Base-by-base conservation (phyloP, 495 filamentous ascomycete species). In the Trichoderma virens region DNA sequence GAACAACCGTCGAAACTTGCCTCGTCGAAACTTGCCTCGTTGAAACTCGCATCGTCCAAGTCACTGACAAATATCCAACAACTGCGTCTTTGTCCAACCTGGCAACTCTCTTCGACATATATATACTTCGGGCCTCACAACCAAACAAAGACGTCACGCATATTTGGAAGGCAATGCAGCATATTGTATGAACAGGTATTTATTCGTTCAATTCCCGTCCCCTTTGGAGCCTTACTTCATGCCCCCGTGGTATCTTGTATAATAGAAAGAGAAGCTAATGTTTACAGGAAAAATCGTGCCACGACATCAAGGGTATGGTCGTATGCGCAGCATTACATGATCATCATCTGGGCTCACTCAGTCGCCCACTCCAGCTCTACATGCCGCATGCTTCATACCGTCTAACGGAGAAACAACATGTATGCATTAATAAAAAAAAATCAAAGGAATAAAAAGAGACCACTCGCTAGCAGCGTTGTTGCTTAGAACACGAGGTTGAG, bases 401-500 rank as follows among this genome's bases (percentile, higher is more conserved):
- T 56, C 11, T 13, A 27, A 30, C 23, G 51, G 27, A 56, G 11
- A 16, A 30, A 56, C 51, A 13, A 56, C 27, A 56, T n/a, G 25
- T 47, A 6, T 23, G 43, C n/a, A 35, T 25, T 6, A 25, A 47
- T 47, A 5, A 25, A 47, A 47, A 3, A 45, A 47, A 47, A 47
- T 5, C n/a, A 47, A 47, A 7, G 3, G n/a, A 47, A 0, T 4
- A 18, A 51, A 30, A 56, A 30, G 11, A 56, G 16, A 56, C 28
- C 5, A 1, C 5, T 30, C 23, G 2, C 13, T 27, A 3, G 5
- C 9, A 27, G 16, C n/a, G 11, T 20, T 5, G 23, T 2, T 23
- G 8, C 16, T 69, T 78, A 87, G 56, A 87, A 83, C 23, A 85
- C 20, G 23, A 67, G 60, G 61, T 82, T 67, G 13, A 75, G 61